Evolutionary conservation across 2,329 filamentous ascomycete genomes (phyloP), one percentile per base, ranked within the genome.

Genomic region (Cyphellophora europaea): DNA sequence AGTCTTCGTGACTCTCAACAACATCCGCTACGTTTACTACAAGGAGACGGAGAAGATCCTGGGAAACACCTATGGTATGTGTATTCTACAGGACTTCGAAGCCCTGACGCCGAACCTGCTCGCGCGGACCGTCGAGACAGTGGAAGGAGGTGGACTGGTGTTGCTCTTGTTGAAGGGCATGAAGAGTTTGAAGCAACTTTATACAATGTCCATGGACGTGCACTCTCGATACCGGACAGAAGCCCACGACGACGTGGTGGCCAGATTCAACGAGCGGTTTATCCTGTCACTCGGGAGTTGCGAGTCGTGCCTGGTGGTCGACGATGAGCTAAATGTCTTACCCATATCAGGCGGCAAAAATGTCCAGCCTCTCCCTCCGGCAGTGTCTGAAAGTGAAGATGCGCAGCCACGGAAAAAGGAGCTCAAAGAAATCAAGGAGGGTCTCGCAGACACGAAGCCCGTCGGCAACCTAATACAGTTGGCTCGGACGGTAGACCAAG

Each of bases 21-120:
- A 95, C 61, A 94, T 98, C 57, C 83, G 91, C 60, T 98, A 98
- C 73, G 86, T 91, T 38, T 98, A 94, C 71, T 98, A 98, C 70
- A 98, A 98, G 65, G 91, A 98, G 66, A 96, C 91, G 17, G 91
- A 98, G 54, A 96, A 95, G 70, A 95, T 98, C 54, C 64, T 96
- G 37, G 91, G 91, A 57, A 93, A 96, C 59, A 98, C 91, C 28
- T 98, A 91, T 56, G 89, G 89, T 56, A 95, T 95, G 85, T 95
- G 87, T 58, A 93, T 98, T 46, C 65, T 98, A 49, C 91, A 98
- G 60, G 91, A 98, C 56, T 98, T 98, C 52, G 91, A 98, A 62
- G 91, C 88, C 27, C 75, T 98, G 49, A 98, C 91, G 6, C 91
- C 91, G n/a, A 98, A 98, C 55, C 72, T 95, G 46, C 74, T 98